Base-by-base conservation (phyloP, 2,329 filamentous ascomycete genomes). In the Apiospora phragmitis region DNA sequence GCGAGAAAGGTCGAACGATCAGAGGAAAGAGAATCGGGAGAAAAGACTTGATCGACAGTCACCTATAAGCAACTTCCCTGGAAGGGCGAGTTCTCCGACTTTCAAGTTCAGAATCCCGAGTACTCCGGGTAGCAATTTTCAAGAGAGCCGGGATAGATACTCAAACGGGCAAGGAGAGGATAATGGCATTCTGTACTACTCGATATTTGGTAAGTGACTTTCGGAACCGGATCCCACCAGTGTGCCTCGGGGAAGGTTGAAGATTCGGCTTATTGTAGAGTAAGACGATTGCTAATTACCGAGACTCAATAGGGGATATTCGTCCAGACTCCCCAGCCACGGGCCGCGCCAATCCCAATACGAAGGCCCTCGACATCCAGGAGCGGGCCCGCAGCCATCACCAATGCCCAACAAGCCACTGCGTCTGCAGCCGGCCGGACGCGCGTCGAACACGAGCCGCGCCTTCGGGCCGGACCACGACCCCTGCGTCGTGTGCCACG, bases 401-500 rank as follows among this genome's bases (percentile, higher is more conserved):
- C 29, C 3, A 66, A 18, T 24, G 51, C n/a, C n/a, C 35, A 24
- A 8, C 35, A 26, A 38, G 5, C 21, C 8, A n/a, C 11, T 32
- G 18, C 11, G 29, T 11, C 29, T 21, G 12, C 4, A 65, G 29
- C 14, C 55, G 7, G n/a, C 12, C 26, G 38, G 65, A 66, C 41
- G 11, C 24, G 24, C 26, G 16, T n/a, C 18, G 14, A 21, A 65
- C 38, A n/a, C 5, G n/a, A 21, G 12, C n/a, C 62, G 62, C 62
- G 21, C 26, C 62, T 66, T 42, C 38, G n/a, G n/a, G 11, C 62
- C 11, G 16, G 8, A 38, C 1, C 41, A 47, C 14, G 6, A 18
- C 8, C 70, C 70, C 2, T 69, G 66, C 29, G 51, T 42, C n/a
- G 66, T 68, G 21, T 71, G 66, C 55, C 42, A 65, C 18, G 70